These are phyloP conservation scores for Andrographis paniculata DNA, from an alignment of 305 asterid genomes.

Conservation along the genomic window DNA sequence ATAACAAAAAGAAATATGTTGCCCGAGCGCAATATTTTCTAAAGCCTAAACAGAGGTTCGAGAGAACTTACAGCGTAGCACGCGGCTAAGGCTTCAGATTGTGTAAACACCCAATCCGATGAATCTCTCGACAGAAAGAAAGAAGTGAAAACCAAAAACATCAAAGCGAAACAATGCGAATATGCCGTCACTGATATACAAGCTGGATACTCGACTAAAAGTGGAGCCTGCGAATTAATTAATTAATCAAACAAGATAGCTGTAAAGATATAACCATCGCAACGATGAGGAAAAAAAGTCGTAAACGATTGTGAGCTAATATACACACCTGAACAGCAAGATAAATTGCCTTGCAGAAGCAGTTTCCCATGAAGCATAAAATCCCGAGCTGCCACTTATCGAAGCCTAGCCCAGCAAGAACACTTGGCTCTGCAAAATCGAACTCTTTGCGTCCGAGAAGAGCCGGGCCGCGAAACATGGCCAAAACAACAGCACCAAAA, in stretches of 20 bases:
- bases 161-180: slow-evolving; percentile 67
- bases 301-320: slow-evolving; percentile 5
- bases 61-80: slow-evolving; percentile 73
- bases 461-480: slow-evolving; percentile 76
- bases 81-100: slow-evolving; percentile 66
- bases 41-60: too few species aligned
- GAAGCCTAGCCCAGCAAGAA: slow-evolving; percentile 42
- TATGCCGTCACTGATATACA: slow-evolving; percentile 84
- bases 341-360: slow-evolving; percentile 80
- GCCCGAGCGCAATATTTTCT: too few species aligned
- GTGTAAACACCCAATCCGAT: slow-evolving; percentile 67
- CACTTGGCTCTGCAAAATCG: slow-evolving; percentile 45
- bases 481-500: slow-evolving; percentile 83
- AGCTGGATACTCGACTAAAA: slow-evolving; percentile 83
- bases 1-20: too few species aligned
- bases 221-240: slow-evolving; percentile 80
- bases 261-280: slow-evolving; percentile 22
- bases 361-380: slow-evolving; percentile 81
- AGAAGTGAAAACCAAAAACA: slow-evolving; percentile 65
- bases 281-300: neutral
- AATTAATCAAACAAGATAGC: slow-evolving; percentile 18
- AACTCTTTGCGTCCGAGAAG: slow-evolving; percentile 57
- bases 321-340: slow-evolving; percentile 73
- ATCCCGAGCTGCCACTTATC: slow-evolving; percentile 81
- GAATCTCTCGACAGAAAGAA: slow-evolving; percentile 41